Conservation (phyloP, 148 eudicot species). For the Salicornia ramosissima region DNA sequence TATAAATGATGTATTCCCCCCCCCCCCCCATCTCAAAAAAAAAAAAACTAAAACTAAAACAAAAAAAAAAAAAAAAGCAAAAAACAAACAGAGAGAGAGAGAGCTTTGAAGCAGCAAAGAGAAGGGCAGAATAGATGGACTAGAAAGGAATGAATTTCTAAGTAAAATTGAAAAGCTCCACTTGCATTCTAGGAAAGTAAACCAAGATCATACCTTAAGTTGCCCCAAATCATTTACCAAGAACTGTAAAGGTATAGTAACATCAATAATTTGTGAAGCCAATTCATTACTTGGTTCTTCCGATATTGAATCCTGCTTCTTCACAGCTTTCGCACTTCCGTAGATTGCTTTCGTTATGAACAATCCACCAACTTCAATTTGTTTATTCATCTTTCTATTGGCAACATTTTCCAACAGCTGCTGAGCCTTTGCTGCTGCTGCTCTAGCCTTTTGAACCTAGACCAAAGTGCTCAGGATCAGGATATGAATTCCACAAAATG, state of each 20-base stretch:
- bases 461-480: conserved; percentile 9
- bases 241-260: conserved; percentile 79
- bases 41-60: no score
- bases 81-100: no score
- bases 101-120: background rate
- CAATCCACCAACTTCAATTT: conserved; percentile 62
- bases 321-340: conserved; percentile 62
- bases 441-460: conserved; percentile 76
- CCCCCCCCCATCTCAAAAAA: no score
- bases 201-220: conserved; percentile 60
- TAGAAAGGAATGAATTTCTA: no score
- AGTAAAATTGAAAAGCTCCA: no score
- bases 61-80: no score
- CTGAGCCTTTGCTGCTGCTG: conserved; percentile 89
- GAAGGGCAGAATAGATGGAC: background rate
- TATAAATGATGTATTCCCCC: no score
- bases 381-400: conserved; percentile 65
- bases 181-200: background rate
- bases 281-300: conserved; percentile 47
- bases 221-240: conserved; percentile 77
- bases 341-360: conserved; percentile 69
- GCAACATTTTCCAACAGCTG: conserved; percentile 73
- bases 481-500: conserved; percentile 7
- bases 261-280: conserved; percentile 72
- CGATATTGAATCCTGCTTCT: conserved; percentile 30